Evolutionary conservation across 306 rosid genomes (phyloP).

Genomic region (Dalbergia oliveri): DNA sequence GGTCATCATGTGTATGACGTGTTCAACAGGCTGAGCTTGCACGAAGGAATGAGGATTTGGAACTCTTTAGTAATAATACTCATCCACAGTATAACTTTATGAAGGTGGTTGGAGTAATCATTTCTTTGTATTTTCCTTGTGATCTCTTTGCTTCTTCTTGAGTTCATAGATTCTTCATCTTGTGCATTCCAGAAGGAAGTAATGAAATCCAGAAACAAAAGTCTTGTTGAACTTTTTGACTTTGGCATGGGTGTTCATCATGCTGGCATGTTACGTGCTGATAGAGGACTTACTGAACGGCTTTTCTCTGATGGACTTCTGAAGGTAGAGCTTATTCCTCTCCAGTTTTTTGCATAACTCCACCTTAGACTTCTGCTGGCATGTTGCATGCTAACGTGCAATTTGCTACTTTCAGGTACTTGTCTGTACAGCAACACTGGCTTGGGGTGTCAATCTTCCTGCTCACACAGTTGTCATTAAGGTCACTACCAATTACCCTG

Average conservation of each 20-base stretch:
- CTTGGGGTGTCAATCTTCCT: conserved; percentile 99
- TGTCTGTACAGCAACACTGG: conserved; percentile 98
- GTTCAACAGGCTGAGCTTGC: conserved; percentile 84
- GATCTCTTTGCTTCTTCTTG: conserved; percentile 26
- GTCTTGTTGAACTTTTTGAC: conserved; percentile 89
- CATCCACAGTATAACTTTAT: conserved; percentile 73
- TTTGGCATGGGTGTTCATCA: conserved; percentile 93
- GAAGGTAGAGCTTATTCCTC: conserved; percentile 64
- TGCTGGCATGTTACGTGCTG: conserved; percentile 98
- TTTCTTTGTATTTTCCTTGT: conserved; percentile 33
- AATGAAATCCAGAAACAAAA: conserved; percentile 89
- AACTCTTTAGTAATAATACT: conserved; percentile 70
- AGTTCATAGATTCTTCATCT: conserved; percentile 45
- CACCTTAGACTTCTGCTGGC: no score
- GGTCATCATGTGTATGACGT: conserved; percentile 39
- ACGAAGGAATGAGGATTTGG: conserved; percentile 71
- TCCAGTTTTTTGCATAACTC: background rate
- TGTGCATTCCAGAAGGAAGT: conserved; percentile 81
- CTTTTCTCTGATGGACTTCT: conserved; percentile 93
- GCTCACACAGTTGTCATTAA: conserved; percentile 99
- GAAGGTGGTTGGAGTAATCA: conserved; percentile 63
- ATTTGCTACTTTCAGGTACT: conserved; percentile 73
- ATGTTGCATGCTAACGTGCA: conserved; percentile 34
- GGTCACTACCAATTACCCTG: conserved; percentile 53
- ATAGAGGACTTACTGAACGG: conserved; percentile 92